phyloP scores from a whole-genome alignment of 257 asterid species.

The Oldenlandia corymbosa region DNA sequence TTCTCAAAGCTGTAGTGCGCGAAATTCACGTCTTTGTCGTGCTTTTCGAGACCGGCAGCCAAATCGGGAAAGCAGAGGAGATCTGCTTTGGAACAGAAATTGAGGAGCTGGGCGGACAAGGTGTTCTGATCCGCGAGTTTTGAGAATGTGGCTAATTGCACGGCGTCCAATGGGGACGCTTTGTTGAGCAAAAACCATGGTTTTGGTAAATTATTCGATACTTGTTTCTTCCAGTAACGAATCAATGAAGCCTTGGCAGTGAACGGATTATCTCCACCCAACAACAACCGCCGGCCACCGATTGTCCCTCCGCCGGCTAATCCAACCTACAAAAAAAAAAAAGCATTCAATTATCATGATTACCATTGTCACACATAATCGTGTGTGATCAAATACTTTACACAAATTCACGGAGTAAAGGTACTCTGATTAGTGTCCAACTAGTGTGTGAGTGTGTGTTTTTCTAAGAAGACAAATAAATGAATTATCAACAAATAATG shows the following conservation, averaged over 20 bases:
- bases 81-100: conserved; percentile 58
- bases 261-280: conserved; percentile 23
- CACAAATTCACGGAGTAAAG: not conserved
- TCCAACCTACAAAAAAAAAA: conserved; percentile 18
- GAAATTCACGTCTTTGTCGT: conserved; percentile 41
- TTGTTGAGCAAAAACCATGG: conserved; percentile 34
- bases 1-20: conserved; percentile 32
- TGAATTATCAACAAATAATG: too few relatives aligned
- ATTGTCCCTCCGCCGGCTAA: conserved; percentile 6
- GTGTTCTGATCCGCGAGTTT: conserved; percentile 51
- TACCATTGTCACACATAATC: too few relatives aligned
- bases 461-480: not conserved
- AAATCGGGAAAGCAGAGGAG: conserved; percentile 63
- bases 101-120: conserved; percentile 49
- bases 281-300: conserved; percentile 15
- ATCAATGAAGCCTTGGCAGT: conserved; percentile 31
- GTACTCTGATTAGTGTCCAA: not conserved
- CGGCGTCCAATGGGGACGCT: conserved; percentile 31
- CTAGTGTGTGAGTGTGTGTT: not conserved
- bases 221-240: conserved; percentile 32
- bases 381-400: not conserved
- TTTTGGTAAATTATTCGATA: conserved; percentile 29
- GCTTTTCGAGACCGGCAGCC: conserved; percentile 48
- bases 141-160: conserved; percentile 24
- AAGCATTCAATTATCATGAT: conserved; percentile 2